Evolutionary conservation across 768 basidiomycete species (phyloP).

Genomic region (Thelephora ganbajun): DNA sequence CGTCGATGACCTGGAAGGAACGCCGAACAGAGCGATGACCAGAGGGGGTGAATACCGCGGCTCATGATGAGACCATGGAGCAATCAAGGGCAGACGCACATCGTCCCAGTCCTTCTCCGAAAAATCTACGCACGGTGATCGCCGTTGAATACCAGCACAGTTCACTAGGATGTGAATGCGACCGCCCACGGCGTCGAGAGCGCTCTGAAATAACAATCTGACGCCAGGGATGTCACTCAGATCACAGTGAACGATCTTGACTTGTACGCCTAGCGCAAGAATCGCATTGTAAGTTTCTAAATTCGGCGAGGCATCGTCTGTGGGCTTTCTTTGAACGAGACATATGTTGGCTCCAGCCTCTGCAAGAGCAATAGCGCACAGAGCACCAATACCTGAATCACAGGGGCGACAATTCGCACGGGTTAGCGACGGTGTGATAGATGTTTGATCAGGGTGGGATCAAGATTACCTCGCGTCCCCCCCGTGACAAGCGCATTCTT

Average conservation of each 20-base stretch:
- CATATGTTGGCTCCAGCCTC: slow-evolving; percentile 39
- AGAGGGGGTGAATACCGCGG: background rate
- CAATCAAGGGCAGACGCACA: slow-evolving; percentile 24
- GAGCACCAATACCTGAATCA: slow-evolving; percentile 35
- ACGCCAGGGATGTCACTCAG: slow-evolving; percentile 36
- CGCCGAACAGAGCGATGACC: background rate
- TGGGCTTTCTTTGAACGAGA: slow-evolving; percentile 28
- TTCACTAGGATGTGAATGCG: slow-evolving; percentile 54
- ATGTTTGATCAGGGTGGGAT: slow-evolving; percentile 6
- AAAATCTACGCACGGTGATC: slow-evolving; percentile 50
- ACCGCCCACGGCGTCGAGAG: slow-evolving; percentile 34
- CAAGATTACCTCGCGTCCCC: slow-evolving; percentile 51
- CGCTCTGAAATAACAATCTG: slow-evolving; percentile 31
- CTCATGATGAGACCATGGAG: background rate
- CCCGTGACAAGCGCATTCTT: slow-evolving; percentile 71
- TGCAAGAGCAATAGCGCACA: slow-evolving; percentile 40
- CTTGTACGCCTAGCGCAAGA: slow-evolving; percentile 20
- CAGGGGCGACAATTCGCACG: background rate
- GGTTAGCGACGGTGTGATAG: background rate
- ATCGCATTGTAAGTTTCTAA: slow-evolving; percentile 23
- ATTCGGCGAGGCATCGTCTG: slow-evolving; percentile 21
- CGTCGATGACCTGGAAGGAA: slow-evolving; percentile 50
- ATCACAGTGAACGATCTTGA: slow-evolving; percentile 40
- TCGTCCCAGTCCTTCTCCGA: slow-evolving; percentile 60
- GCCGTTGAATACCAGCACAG: slow-evolving; percentile 50